Evolutionary conservation across 805 yeast genomes (phyloP), one percentile per base, ranked within the genome.

Genomic region (Spencermartinsiella europaea): DNA sequence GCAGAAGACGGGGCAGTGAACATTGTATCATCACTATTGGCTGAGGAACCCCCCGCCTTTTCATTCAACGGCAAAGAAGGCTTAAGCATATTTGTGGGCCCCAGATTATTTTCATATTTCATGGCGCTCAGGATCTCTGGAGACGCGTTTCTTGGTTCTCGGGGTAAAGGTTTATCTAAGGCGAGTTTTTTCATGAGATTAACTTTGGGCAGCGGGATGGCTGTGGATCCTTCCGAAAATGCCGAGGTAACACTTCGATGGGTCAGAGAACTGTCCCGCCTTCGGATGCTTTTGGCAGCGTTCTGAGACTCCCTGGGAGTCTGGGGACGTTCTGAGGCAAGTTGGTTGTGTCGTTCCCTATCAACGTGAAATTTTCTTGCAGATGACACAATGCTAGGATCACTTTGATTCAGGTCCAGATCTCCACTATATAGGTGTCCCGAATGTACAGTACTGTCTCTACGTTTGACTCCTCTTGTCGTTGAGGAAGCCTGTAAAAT

Each of bases 131-230:
- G 12, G 12, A 25, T 12, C 12, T 25, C 31, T 7, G 31, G 31
- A 25, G 31, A 25, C 31, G 12, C 31, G 31, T 25, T 25, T 7
- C 31, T 12, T 12, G 51, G 51, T 20, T 45, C 46, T 25, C 45
- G 40, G 1, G 52, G 52, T 12, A 48, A 34, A 7, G 52, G 52
- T 27, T 48, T 48, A 27, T 48, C 46, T 14, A 48, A 40, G 2
- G 45, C 45, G 8, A 34, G 33, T 25, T 15, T 34, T 34, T n/a
- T 5, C 37, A 19, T 42, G 20, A 17, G 25, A 33, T 12, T 42
- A 34, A 21, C 42, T 17, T 16, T 21, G 36, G 34, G 31, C 12
- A 25, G 12, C 12, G 31, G 31, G 10, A 25, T 25, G 31, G 31
- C 31, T 7, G 10, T 7, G 12, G 31, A 25, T 12, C 31, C 31